Evolutionary conservation across 306 rosid species (phyloP).

Genomic region (Trifolium fragiferum): DNA sequence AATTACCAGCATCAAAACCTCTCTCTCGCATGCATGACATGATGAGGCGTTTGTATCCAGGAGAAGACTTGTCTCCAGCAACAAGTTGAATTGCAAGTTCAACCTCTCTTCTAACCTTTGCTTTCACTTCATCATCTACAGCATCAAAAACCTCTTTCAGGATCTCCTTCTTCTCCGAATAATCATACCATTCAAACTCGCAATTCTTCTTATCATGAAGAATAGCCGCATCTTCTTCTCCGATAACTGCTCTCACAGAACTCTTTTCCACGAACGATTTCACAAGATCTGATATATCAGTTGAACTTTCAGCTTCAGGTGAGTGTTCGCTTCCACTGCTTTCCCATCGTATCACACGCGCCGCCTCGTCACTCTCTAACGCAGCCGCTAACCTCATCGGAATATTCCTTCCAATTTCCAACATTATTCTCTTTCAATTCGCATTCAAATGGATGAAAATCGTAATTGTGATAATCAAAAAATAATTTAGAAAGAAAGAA

Average conservation of each 20-base stretch:
- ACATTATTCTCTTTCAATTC: background rate
- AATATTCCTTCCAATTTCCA: conserved; percentile 37
- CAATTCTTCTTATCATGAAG: background rate
- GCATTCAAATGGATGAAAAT: no score
- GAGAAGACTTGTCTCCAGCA: conserved; percentile 41
- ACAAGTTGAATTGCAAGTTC: conserved; percentile 42
- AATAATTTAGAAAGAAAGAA: background rate
- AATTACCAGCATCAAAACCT: conserved; percentile 82
- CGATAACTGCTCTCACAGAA: background rate
- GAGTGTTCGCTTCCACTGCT: conserved; percentile 95
- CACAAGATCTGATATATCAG: conserved; percentile 74
- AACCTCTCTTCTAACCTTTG: conserved; percentile 45
- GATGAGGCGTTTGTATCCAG: conserved; percentile 61
- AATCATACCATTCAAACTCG: conserved; percentile 41
- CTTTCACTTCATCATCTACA: conserved; percentile 28
- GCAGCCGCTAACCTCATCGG: conserved; percentile 70
- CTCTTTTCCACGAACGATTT: conserved; percentile 72
- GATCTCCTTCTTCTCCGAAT: conserved; percentile 48
- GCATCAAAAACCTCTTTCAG: conserved; percentile 44
- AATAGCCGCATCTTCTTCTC: background rate
- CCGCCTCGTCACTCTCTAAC: conserved; percentile 51
- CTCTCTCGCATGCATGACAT: conserved; percentile 68
- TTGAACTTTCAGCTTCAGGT: conserved; percentile 47
- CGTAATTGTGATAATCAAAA: no score
- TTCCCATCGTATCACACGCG: conserved; percentile 57